Evolutionary conservation across 768 basidiomycete genomes (phyloP).

Genomic region (Rhodotorula diobovata): DNA sequence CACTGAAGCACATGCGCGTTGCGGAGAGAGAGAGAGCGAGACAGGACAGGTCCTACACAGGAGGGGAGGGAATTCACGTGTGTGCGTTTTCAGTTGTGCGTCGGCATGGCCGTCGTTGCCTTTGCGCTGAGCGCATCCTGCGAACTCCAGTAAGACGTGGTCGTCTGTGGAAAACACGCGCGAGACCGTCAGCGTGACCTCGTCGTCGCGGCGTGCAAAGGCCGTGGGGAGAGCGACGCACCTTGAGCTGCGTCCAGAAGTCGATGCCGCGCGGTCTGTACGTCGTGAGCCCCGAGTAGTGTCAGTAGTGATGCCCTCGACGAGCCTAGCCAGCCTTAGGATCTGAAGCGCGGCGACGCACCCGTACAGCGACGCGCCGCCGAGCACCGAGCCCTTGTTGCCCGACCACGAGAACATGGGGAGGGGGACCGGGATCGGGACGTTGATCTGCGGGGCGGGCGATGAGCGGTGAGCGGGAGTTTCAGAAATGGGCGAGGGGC

Average conservation of each 20-base stretch:
- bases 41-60: not conserved
- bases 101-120: conserved; percentile 47
- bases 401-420: conserved; percentile 89
- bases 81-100: conserved; percentile 22
- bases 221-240: conserved; percentile 19
- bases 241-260: conserved; percentile 94
- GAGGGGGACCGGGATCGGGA: conserved; percentile 62
- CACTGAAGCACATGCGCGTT: not conserved
- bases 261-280: conserved; percentile 61
- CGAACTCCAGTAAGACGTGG: conserved; percentile 84
- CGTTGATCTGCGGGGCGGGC: conserved; percentile 7
- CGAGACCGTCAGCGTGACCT: not conserved
- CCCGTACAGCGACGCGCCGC: conserved; percentile 73
- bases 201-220: not conserved
- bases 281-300: not conserved
- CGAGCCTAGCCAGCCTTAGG: not conserved
- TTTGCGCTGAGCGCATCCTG: conserved; percentile 53
- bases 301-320: not conserved
- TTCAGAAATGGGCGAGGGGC: not conserved
- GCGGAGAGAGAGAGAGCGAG: not conserved
- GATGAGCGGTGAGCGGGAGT: too few species aligned
- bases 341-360: conserved; percentile 49
- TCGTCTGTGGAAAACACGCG: conserved; percentile 57
- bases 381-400: conserved; percentile 61
- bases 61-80: not conserved